Percentiles rank a stretch among this genome's conserved stretches.
These are phyloP conservation scores for Fusarium abutilonis DNA, from an alignment of 2,329 filamentous ascomycete species.

Conservation along the genomic window DNA sequence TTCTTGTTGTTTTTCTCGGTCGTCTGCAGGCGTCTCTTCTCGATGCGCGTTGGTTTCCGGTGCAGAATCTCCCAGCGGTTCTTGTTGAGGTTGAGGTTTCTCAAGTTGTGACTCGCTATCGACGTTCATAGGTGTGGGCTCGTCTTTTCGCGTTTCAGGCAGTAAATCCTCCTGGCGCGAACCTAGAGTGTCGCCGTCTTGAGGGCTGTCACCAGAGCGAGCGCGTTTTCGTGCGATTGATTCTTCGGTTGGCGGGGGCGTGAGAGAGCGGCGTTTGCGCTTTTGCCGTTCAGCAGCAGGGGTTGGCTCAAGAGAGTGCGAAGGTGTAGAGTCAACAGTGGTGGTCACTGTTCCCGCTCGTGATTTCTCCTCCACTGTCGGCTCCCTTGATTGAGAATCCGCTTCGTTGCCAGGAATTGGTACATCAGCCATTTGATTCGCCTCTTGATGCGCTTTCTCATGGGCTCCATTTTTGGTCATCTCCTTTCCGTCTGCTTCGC, in stretches of 20 bases:
- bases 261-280: slow-evolving; percentile 73
- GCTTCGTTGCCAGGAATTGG: slow-evolving; percentile 14
- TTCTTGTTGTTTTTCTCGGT: slow-evolving; percentile 35
- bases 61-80: not conserved
- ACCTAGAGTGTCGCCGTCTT: slow-evolving; percentile 20
- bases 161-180: slow-evolving; percentile 28
- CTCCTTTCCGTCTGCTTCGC: slow-evolving; percentile 12
- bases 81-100: not conserved
- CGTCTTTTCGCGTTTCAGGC: slow-evolving; percentile 12
- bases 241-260: slow-evolving; percentile 65
- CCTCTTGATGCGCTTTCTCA: slow-evolving; percentile 10
- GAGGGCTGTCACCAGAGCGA: slow-evolving; percentile 52
- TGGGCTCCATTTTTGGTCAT: slow-evolving; percentile 15
- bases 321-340: slow-evolving; percentile 18
- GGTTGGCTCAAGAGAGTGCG: slow-evolving; percentile 22
- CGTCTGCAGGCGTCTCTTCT: slow-evolving; percentile 6
- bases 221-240: slow-evolving; percentile 65
- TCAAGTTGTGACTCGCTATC: slow-evolving; percentile 17
- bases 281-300: slow-evolving; percentile 58
- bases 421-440: slow-evolving; percentile 6
- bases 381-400: slow-evolving; percentile 19
- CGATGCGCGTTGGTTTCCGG: slow-evolving; percentile 1
- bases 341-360: slow-evolving; percentile 18
- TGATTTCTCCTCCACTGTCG: slow-evolving; percentile 18
- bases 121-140: slow-evolving; percentile 27